These are phyloP conservation scores for Verticillium klebahnii DNA, from an alignment of 2,329 filamentous ascomycete species.

Conservation along the genomic window DNA sequence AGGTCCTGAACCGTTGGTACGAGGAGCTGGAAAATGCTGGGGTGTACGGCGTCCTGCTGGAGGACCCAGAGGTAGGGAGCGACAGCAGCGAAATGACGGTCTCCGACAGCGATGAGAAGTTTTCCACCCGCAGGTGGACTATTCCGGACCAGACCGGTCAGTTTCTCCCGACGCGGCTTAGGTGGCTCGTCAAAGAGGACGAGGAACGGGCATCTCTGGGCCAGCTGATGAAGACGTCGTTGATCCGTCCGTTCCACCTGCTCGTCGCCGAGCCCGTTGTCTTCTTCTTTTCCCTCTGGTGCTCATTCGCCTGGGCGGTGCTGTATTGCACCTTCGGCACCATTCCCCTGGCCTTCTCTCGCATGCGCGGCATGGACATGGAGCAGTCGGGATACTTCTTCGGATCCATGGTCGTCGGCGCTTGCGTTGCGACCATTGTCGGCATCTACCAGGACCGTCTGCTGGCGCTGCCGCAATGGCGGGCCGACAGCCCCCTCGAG, in stretches of 20 bases:
- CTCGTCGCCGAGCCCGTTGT: slow-evolving; percentile 74
- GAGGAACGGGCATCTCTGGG: slow-evolving; percentile 66
- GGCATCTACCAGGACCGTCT: slow-evolving; percentile 71
- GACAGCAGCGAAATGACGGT: slow-evolving; percentile 1
- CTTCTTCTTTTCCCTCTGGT: slow-evolving; percentile 86
- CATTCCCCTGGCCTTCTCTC: slow-evolving; percentile 71
- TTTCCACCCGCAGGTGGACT: background rate
- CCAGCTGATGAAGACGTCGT: slow-evolving; percentile 68
- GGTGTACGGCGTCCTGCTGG: slow-evolving; percentile 41
- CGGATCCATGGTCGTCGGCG: slow-evolving; percentile 61
- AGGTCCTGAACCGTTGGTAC: slow-evolving; percentile 73
- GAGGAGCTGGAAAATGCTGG: slow-evolving; percentile 65
- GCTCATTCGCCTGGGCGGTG: slow-evolving; percentile 83
- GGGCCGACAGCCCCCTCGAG: slow-evolving; percentile 20
- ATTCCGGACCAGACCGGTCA: background rate
- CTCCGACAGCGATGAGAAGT: slow-evolving; percentile 6
- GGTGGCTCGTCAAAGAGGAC: slow-evolving; percentile 77
- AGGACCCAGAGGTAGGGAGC: slow-evolving; percentile 8
- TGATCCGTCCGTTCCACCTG: slow-evolving; percentile 74
- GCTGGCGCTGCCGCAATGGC: slow-evolving; percentile 42
- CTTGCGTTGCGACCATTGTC: slow-evolving; percentile 60
- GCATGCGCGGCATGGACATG: slow-evolving; percentile 62
- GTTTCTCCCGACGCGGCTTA: slow-evolving; percentile 47
- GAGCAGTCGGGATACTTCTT: slow-evolving; percentile 61
- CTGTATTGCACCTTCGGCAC: slow-evolving; percentile 82